Base-by-base conservation (phyloP, 2,329 filamentous ascomycete genomes). In the Colletotrichum sp. region DNA sequence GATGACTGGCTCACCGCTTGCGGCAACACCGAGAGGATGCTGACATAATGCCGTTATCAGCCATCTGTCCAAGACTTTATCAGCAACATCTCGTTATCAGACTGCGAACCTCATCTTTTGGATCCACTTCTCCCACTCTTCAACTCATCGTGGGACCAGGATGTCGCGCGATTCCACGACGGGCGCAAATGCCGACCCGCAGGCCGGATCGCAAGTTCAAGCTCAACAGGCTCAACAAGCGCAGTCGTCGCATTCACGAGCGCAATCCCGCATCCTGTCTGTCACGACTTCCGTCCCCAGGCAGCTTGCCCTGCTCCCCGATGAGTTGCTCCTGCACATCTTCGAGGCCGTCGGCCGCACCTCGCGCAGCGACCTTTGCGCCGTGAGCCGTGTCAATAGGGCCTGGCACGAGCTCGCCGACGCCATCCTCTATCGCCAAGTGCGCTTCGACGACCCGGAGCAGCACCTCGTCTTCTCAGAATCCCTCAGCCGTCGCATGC, bases 401-500 rank as follows among this genome's bases (percentile, higher is more conserved):
- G 82, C 81, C 28, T 86, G 86, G 77, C 88, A 89, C 77, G 80
- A 80, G 62, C 80, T 89, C 26, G 86, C 86, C 77, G 88, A 89
- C 78, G 84, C 86, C 5, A 81, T 89, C 10, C 82, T 89, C 26
- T 88, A 89, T 81, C 84, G 86, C 78, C 86, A 83, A 6, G 86
- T 89, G 3, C 84, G 83, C 26, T 89, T 89, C 81, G 82, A 87
- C 48, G 85, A 84, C 34, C 87, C 88, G 0, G 85, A 88, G 77
- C 84, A 88, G 26, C 88, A 89, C 77, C 82, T 89, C 16, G 83
- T 85, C 70, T 89, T 89, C 79, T 87, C 86, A 78, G 83, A 89
- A 80, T 88, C 87, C 12, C 86, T 89, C 22, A 81, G 79, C 15
- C 85, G 86, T 60, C 84, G 88, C 3, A 87, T 86, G 8, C 84